Evolutionary conservation across 768 basidiomycete species (phyloP).

Genomic region (Pleurotus djamor): DNA sequence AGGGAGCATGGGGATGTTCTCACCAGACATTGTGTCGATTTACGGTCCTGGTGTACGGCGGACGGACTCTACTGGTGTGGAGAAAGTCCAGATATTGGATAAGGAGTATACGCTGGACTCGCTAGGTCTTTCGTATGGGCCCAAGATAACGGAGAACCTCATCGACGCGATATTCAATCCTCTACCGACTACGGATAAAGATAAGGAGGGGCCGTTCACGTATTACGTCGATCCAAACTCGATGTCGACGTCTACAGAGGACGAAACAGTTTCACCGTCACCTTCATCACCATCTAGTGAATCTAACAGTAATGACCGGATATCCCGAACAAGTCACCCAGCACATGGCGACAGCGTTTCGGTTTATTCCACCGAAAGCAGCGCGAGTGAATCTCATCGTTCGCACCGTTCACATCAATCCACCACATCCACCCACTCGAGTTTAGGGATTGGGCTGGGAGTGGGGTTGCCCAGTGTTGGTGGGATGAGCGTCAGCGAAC

Average conservation of each 20-base stretch:
- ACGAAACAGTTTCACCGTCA: not conserved
- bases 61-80: not conserved
- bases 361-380: constrained; percentile 6
- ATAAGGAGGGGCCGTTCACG: constrained; percentile 40
- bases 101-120: constrained; percentile 30
- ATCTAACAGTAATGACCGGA: not conserved
- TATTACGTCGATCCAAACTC: constrained; percentile 24
- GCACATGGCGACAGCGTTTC: constrained; percentile 6
- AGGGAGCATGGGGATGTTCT: constrained; percentile 8
- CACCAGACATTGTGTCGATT: not conserved
- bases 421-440: constrained; percentile 7
- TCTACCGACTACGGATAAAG: constrained; percentile 38
- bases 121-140: constrained; percentile 54
- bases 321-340: not conserved
- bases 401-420: constrained; percentile 5
- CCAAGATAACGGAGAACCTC: constrained; percentile 65
- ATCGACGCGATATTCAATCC: constrained; percentile 86
- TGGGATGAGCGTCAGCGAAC: constrained; percentile 6
- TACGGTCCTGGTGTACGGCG: not conserved
- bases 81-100: constrained; percentile 4
- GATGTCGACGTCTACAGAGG: not conserved
- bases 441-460: constrained; percentile 22
- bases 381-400: constrained; percentile 1
- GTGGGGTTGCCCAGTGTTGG: constrained; percentile 18
- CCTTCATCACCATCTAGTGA: not conserved